Evolutionary conservation across 1,139 yeast species (phyloP), one percentile per base, ranked within the genome.

Genomic region (Zygoascus sp.): DNA sequence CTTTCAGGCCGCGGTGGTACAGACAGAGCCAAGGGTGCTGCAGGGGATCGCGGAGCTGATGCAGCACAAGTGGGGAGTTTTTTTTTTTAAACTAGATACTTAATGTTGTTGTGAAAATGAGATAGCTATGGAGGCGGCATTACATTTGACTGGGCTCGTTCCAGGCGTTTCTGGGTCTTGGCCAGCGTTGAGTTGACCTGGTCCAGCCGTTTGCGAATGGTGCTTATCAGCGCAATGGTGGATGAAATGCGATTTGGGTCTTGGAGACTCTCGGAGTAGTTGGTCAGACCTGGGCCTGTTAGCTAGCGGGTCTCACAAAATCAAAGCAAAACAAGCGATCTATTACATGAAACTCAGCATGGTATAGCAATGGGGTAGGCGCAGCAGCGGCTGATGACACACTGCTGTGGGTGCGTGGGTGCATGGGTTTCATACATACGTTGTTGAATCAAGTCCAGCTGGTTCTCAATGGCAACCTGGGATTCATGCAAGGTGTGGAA

Each of bases 401-500:
- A n/a, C n/a, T n/a, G n/a, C n/a, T n/a, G n/a, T n/a, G n/a, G n/a
- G n/a, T n/a, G n/a, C n/a, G n/a, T n/a, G n/a, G n/a, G n/a, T n/a
- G n/a, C n/a, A n/a, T n/a, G n/a, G 11, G 16, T 10, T 13, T 17
- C n/a, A 13, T 16, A 55, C 60, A 42, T 52, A 52, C 63, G 53
- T n/a, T 52, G 32, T 37, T 50, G 49, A 20, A 61, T 48, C 19
- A 49, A 35, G 38, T 54, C 58, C 16, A 61, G 50, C 40, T 59
- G 63, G 7, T 53, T 49, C 7, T 52, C 44, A 36, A 61, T 42
- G 7, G 58, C 59, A 32, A 50, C 50, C 37, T 61, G 65, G 3
- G 63, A 57, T 35, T 59, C 64, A 15, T 55, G 59, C 10, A 61
- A 52, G 3, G 60, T 54, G 32, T 56, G 56, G 8, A 61, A 50